Evolutionary conservation across 176 grass and related monocot genomes (phyloP).

Genomic region (Pontederia paniculata): DNA sequence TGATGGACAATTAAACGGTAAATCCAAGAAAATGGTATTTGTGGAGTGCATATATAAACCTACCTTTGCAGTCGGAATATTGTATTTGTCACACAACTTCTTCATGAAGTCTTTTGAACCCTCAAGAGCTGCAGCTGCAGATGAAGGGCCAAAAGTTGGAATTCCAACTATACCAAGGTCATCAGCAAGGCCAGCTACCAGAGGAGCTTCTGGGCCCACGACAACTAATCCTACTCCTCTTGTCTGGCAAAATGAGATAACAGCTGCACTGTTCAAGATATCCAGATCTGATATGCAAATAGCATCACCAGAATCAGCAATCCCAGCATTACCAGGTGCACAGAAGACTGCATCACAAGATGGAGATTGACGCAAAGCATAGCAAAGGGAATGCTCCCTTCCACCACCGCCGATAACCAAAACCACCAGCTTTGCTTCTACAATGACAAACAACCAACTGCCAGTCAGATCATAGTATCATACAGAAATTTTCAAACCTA

Average conservation of each 20-base stretch:
- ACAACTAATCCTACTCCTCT: constrained; percentile 61
- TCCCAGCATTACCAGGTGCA: constrained; percentile 54
- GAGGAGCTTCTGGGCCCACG: constrained; percentile 63
- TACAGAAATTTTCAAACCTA: background rate
- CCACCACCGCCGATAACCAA: constrained; percentile 67
- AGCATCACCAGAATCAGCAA: constrained; percentile 49
- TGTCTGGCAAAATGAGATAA: constrained; percentile 39
- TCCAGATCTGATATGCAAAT: constrained; percentile 44
- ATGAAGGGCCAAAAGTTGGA: constrained; percentile 54
- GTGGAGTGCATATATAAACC: constrained; percentile 2
- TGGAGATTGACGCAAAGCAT: constrained; percentile 44
- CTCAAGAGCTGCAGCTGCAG: constrained; percentile 61
- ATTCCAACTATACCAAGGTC: constrained; percentile 46
- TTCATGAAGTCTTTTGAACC: constrained; percentile 90
- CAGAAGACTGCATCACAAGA: constrained; percentile 60
- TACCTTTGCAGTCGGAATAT: constrained; percentile 71
- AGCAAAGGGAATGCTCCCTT: constrained; percentile 75
- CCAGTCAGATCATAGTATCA: too few species aligned
- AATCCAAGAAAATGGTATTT: too few species aligned
- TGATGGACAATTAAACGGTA: too few species aligned
- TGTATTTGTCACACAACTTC: constrained; percentile 57
- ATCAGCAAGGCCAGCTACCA: constrained; percentile 57
- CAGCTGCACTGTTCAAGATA: constrained; percentile 30
- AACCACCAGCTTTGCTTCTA: constrained; percentile 43
- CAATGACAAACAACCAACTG: background rate